Base-by-base conservation (phyloP, 2,329 filamentous ascomycete genomes). In the Fusarium metavorans region DNA sequence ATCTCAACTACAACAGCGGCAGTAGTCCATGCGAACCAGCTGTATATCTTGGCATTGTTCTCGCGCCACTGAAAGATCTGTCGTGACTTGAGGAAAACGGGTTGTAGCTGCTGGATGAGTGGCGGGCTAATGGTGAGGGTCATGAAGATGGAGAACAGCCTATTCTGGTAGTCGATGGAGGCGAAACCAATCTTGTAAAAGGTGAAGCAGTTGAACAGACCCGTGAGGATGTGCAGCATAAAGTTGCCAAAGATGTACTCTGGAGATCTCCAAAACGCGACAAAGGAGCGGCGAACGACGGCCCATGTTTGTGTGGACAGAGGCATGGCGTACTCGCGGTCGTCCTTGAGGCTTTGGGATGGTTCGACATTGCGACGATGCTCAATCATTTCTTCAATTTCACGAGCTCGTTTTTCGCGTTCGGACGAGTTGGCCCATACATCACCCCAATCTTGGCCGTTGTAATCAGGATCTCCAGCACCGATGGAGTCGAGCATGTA, bases 31-130 rank as follows among this genome's bases (percentile, higher is more conserved):
- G 93, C 92, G 16, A 89, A 82, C 93, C 93, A 95, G 2, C 90
- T 92, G 82, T 96, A 97, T 30, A 95, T 94, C 81, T 95, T 95
- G 18, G 92, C 90, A n/a, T 90, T 93, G 58, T 91, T 88, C 81
- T 97, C 94, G 6, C 94, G 88, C 2, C 88, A 90, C 80, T 92
- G 85, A 83, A 94, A 97, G 30, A 96, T 86, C 35, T 89, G 86
- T 5, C 93, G 88, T 52, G 90, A 89, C 68, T 89, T 85, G 61
- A 95, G 84, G 79, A 93, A 95, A 6, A 90, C 89, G 1, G 94
- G 94, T 78, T 95, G 92, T 0, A 95, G 86, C 76, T 95, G 93
- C 77, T 95, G 92, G 67, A 95, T 93, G 1, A 95, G 84, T 0
- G 92, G 92, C 1, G 93, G 93, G 1, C 89, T 88, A 73, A 97